These are phyloP conservation scores for Clonostachys sp. DNA, from an alignment of 2,329 filamentous ascomycete genomes.

Conservation along the genomic window DNA sequence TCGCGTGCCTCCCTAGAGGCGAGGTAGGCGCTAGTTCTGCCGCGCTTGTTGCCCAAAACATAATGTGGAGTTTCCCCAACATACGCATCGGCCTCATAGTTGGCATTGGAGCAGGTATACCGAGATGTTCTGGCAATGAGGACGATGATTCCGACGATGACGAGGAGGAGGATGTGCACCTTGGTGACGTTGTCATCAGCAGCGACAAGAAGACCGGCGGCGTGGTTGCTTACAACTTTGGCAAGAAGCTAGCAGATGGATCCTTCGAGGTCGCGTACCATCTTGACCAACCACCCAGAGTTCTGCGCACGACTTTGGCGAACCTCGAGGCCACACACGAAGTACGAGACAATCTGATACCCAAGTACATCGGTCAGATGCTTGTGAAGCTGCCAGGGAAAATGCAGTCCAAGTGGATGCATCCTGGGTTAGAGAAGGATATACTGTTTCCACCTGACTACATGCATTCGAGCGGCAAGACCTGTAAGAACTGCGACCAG, in stretches of 20 bases:
- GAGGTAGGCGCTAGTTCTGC: slow-evolving; percentile 20
- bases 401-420: neutral
- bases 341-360: neutral
- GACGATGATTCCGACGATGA: slow-evolving; percentile 1
- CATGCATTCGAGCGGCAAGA: neutral
- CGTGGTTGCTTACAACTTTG: slow-evolving; percentile 12
- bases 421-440: neutral
- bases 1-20: slow-evolving; percentile 15
- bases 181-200: slow-evolving; percentile 29
- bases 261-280: neutral
- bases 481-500: slow-evolving; percentile 1
- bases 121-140: neutral
- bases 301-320: slow-evolving; percentile 3
- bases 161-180: slow-evolving; percentile 21
- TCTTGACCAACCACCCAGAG: neutral
- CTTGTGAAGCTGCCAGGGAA: neutral
- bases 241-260: slow-evolving; percentile 5
- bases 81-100: slow-evolving; percentile 11
- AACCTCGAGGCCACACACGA: slow-evolving; percentile 1
- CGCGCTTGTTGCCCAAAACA: slow-evolving; percentile 19
- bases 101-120: slow-evolving; percentile 12
- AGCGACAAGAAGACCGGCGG: slow-evolving; percentile 4
- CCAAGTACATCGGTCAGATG: neutral
- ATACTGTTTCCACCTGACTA: slow-evolving; percentile 1
- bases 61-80: slow-evolving; percentile 23